Evolutionary conservation across 345 rosid species (phyloP).

Genomic region (Citrus unshiu): DNA sequence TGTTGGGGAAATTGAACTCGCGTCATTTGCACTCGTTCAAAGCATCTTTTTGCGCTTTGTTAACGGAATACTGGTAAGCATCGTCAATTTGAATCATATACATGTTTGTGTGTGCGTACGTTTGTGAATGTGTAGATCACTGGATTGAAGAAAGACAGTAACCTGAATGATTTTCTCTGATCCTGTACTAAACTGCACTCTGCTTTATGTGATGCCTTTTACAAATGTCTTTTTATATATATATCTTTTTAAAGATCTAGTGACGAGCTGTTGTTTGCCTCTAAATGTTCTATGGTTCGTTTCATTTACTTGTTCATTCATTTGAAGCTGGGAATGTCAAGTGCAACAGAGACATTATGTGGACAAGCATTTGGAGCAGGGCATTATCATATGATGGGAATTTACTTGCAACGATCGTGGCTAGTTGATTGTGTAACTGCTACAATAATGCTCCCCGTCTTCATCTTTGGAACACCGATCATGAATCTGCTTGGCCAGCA

Average conservation of each 20-base stretch:
- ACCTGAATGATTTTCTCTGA: neutral
- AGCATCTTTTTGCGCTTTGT: constrained; percentile 37
- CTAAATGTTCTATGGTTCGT: too few species aligned
- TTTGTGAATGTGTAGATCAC: too few species aligned
- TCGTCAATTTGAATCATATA: neutral
- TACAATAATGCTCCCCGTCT: constrained; percentile 37
- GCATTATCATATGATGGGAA: constrained; percentile 60
- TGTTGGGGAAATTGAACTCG: constrained; percentile 33
- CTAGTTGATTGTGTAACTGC: constrained; percentile 30
- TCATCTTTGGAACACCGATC: constrained; percentile 37
- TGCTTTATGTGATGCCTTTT: too few species aligned
- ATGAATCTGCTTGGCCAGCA: constrained; percentile 41
- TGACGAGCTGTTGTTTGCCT: too few species aligned
- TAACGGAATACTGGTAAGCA: constrained; percentile 41
- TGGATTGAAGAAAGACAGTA: neutral
- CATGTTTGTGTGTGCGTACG: too few species aligned
- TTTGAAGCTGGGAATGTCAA: constrained; percentile 52
- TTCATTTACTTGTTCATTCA: neutral
- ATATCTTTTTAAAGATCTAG: too few species aligned
- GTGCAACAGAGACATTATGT: constrained; percentile 57
- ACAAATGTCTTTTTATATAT: too few species aligned
- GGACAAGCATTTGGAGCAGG: constrained; percentile 64
- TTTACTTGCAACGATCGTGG: constrained; percentile 59
- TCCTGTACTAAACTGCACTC: too few species aligned
- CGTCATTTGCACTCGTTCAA: constrained; percentile 47